Evolutionary conservation across 2,329 filamentous ascomycete species (phyloP).

Genomic region (Rosellinia necatrix): DNA sequence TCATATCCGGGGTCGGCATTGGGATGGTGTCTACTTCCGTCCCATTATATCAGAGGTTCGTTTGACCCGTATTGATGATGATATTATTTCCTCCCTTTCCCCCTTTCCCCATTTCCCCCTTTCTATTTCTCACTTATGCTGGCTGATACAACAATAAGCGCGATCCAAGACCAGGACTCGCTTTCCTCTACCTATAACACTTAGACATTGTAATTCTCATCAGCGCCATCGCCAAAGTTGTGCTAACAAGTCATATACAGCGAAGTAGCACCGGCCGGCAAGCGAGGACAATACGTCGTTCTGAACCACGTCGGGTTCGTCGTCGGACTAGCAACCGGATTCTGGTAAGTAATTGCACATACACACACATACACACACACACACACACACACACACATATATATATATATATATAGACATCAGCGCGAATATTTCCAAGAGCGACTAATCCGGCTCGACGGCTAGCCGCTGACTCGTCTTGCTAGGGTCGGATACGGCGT

Average conservation of each 20-base stretch:
- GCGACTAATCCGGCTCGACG: background rate
- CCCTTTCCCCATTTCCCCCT: no score
- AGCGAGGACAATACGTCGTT: constrained; percentile 60
- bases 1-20: constrained; percentile 57
- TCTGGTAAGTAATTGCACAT: constrained; percentile 50
- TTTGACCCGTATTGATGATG: background rate
- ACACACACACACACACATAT: no score
- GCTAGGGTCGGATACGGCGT: constrained; percentile 60
- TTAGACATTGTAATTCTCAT: no score
- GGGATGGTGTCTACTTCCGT: constrained; percentile 61
- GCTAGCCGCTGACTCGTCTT: background rate
- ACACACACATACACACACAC: no score
- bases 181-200: no score
- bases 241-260: constrained; percentile 39
- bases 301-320: constrained; percentile 65
- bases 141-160: no score
- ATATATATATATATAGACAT: no score
- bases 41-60: constrained; percentile 60
- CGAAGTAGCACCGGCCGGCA: constrained; percentile 58
- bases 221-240: no score
- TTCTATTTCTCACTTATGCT: no score
- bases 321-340: constrained; percentile 56
- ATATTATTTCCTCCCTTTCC: background rate
- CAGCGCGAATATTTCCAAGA: no score
- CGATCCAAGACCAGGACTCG: background rate